Base-by-base conservation (phyloP, 2,329 filamentous ascomycete species). In the Nigrospora osmanthi region DNA sequence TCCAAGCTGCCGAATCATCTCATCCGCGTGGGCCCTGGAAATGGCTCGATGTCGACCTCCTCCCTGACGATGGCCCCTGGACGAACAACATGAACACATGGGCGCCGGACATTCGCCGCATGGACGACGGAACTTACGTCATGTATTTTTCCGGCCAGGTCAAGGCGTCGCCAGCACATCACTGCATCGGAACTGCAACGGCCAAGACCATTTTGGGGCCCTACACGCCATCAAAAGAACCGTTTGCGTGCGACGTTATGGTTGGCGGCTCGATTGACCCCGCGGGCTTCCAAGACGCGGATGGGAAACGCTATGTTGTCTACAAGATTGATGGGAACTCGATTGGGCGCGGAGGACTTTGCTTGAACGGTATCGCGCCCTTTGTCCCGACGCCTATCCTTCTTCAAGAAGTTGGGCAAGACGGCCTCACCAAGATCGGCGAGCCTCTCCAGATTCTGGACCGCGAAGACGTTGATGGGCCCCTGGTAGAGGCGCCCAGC, bases 271-370 rank as follows among this genome's bases (percentile, higher is more conserved):
- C 79, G 15, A 85, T 85, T 53, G 82, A 86, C 54, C 66, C 81
- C 0, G 67, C 75, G 0, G 78, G 76, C 4, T 85, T 83, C 60
- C 54, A 63, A 11, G 81, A 85, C 54, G 57, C 58, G 11, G 69
- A 72, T 37, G 75, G 75, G 30, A 69, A 59, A 31, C 70, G 72
- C 6, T 85, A 82, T 55, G 68, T 85, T 6, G 63, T 76, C 11
- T 86, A 81, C 66, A 86, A 85, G 59, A 66, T 84, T 23, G 81
- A 86, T 58, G 81, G 81, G 34, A 85, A 84, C 60, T 68, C 67
- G 46, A 60, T 74, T 33, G 65, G 65, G 4, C 45, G 59, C 36
- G 65, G 65, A n/a, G 64, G 67, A 42, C 68, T 71, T 48, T 74
- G 70, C 48, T 58, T 61, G 37, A 76, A 73, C 49, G 65, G 57